Base-by-base conservation (phyloP, 208 protist genomes). In the Leishmania tarentolae region DNA sequence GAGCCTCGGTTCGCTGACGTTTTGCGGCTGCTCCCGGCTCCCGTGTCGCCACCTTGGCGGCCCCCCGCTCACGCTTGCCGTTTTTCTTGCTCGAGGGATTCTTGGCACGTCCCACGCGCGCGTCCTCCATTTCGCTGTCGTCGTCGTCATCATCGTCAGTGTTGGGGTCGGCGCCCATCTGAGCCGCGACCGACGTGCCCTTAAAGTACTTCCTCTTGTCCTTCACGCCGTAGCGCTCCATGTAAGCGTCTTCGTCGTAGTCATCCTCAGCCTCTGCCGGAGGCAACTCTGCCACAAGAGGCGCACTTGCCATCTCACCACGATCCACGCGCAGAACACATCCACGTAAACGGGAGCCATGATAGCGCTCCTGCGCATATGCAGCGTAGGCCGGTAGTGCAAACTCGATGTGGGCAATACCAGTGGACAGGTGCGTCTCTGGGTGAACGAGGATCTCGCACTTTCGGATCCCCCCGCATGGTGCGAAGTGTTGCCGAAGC, bases 261-360 rank as follows among this genome's bases (percentile, higher is more conserved):
- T 93, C 80, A 35, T 84, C 91, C 42, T 95, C 92, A 19, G 87
- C 88, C 24, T 88, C 84, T 21, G 59, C 82, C 4, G 82, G 83
- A 42, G 82, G 56, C 35, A 90, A 76, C 80, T 94, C 91, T 1
- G 83, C 82, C 31, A 83, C 79, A 52, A 96, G 88, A 31, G 90
- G 90, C 47, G 88, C 88, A 79, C 92, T 98, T n/a, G 86, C 75
- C 76, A 88, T 87, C 19, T 94, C 95, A n/a, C 93, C 95, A 70
- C 93, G 93, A 80, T 98, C 95, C 17, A 98, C 95, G 24, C 91
- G 95, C 52, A 98, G 87, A 57, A 92, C 86, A 72, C 88, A 92
- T 44, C 93, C 93, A 37, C 85, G 86, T 59, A 98, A 86, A 28
- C 92, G 87, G 3, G 95, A 98, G 71, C 95, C 93, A 86, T 98